Conservation (phyloP, 352 stramenopile species). For the Stramenopiles sp. region DNA sequence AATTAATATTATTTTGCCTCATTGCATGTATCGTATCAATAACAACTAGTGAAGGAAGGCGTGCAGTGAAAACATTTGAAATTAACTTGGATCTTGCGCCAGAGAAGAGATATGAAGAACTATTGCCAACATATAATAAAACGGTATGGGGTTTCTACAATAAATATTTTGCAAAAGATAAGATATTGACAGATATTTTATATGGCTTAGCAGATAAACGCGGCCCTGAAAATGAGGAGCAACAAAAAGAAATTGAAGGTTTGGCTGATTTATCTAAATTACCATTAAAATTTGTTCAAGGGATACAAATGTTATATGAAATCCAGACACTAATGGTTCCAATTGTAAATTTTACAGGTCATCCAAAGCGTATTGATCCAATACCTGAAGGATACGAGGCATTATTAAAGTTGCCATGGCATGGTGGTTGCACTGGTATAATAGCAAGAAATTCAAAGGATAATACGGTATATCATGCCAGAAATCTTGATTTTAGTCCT, state of each 20-base stretch:
- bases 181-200: not conserved
- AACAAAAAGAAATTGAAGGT: slow-evolving; percentile 6
- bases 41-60: not conserved
- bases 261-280: not conserved
- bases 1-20: not conserved
- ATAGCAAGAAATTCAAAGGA: slow-evolving; percentile 2
- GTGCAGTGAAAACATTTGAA: not conserved
- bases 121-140: not conserved
- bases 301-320: slow-evolving; percentile 7
- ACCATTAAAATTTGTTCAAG: slow-evolving; percentile 2
- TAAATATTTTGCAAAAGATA: slow-evolving; percentile 3
- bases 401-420: not conserved
- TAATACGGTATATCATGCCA: not conserved
- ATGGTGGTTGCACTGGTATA: not conserved
- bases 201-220: slow-evolving; percentile 1
- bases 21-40: not conserved
- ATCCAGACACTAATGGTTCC: slow-evolving; percentile 4
- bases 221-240: slow-evolving; percentile 5
- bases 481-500: not conserved
- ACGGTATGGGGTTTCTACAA: slow-evolving; percentile 8
- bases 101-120: not conserved
- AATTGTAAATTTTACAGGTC: slow-evolving; percentile 1
- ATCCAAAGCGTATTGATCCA: not conserved
- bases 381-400: not conserved
- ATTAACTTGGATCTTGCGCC: not conserved